phyloP scores from a whole-genome alignment of 2,329 filamentous ascomycete species.

The Diaporthe eres region DNA sequence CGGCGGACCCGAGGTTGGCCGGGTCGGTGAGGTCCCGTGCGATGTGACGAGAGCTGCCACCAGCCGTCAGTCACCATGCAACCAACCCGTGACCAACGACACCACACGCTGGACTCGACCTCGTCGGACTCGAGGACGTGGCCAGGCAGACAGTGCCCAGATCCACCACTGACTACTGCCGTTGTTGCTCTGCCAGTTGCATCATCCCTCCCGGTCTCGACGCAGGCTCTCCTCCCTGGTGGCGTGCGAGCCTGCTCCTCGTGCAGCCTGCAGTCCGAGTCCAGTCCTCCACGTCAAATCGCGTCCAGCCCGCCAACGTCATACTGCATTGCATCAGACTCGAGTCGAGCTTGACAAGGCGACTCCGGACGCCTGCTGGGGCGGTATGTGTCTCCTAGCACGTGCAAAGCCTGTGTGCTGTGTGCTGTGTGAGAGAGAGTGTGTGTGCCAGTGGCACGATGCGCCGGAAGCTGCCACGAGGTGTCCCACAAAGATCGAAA shows the following conservation, averaged over 20 bases:
- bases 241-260: slow-evolving; percentile 4
- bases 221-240: not conserved
- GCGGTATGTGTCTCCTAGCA: slow-evolving; percentile 14
- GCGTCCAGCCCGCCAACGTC: slow-evolving; percentile 33
- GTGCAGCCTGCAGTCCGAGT: slow-evolving; percentile 38
- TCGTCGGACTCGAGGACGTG: slow-evolving; percentile 9
- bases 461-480: slow-evolving; percentile 37
- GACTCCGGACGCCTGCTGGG: not conserved
- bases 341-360: slow-evolving; percentile 4
- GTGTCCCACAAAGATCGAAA: slow-evolving; percentile 33
- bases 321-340: slow-evolving; percentile 34
- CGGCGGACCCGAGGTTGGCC: not conserved
- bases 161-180: slow-evolving; percentile 4
- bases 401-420: slow-evolving; percentile 4
- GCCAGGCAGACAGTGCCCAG: slow-evolving; percentile 4
- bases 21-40: slow-evolving; percentile 1
- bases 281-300: slow-evolving; percentile 37
- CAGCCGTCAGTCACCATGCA: slow-evolving; percentile 20
- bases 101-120: slow-evolving; percentile 12
- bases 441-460: not conserved
- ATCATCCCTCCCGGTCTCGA: slow-evolving; percentile 4
- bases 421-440: not conserved
- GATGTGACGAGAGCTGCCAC: slow-evolving; percentile 21
- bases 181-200: not conserved
- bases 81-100: slow-evolving; percentile 8